Percentiles rank a stretch among this genome's conserved stretches.
Evolutionary conservation across 2,329 filamentous ascomycete species (phyloP).

Genomic region (Cytospora schulzeri): DNA sequence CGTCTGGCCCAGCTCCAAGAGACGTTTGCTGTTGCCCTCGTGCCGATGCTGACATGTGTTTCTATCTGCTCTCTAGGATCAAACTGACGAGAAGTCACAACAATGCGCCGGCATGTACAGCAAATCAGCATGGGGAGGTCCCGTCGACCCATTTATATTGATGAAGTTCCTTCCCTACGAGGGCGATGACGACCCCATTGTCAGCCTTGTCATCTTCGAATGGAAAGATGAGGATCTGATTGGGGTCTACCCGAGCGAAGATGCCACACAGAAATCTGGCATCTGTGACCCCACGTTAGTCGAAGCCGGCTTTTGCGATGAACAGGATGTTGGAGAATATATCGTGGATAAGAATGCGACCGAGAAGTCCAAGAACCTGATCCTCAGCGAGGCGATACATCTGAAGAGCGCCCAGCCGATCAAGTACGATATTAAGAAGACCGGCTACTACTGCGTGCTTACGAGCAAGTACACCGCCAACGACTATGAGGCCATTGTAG

Average conservation of each 20-base stretch:
- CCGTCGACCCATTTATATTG: slow-evolving; percentile 84
- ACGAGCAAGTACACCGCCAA: slow-evolving; percentile 69
- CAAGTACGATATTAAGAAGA: slow-evolving; percentile 84
- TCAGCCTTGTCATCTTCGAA: slow-evolving; percentile 89
- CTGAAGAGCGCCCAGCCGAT: slow-evolving; percentile 74
- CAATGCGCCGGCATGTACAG: slow-evolving; percentile 93
- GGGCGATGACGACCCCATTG: slow-evolving; percentile 69
- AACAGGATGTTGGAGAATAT: slow-evolving; percentile 80
- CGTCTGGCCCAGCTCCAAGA: slow-evolving; percentile 29
- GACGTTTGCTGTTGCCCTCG: neutral
- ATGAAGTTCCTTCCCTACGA: slow-evolving; percentile 72
- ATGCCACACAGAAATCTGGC: slow-evolving; percentile 46
- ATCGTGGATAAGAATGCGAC: slow-evolving; percentile 78
- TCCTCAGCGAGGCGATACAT: slow-evolving; percentile 80
- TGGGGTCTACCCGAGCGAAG: slow-evolving; percentile 63
- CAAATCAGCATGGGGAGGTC: slow-evolving; percentile 83
- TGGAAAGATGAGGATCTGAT: slow-evolving; percentile 85
- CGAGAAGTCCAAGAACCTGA: slow-evolving; percentile 67
- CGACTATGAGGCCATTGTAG: slow-evolving; percentile 78
- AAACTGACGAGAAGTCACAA: slow-evolving; percentile 75
- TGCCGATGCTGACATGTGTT: slow-evolving; percentile 19
- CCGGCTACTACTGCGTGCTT: slow-evolving; percentile 93
- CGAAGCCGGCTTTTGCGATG: slow-evolving; percentile 69
- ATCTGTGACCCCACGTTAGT: slow-evolving; percentile 79
- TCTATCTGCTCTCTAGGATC: slow-evolving; percentile 57